Base-by-base conservation (phyloP, 805 yeast genomes). In the Komagataella ulmi region DNA sequence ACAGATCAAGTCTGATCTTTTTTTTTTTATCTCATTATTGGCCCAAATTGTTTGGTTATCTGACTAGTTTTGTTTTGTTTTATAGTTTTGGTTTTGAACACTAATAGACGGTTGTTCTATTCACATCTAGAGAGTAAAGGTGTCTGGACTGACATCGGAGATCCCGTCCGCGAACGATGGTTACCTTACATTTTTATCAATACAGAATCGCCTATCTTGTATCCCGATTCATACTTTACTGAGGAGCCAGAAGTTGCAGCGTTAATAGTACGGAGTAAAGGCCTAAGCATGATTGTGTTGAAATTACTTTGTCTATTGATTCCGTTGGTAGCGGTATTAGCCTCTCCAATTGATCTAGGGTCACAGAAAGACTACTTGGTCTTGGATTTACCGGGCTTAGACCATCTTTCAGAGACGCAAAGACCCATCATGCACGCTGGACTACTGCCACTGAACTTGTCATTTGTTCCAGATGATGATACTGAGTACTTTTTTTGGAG, bases 401-500 rank as follows among this genome's bases (percentile, higher is more conserved):
- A 57, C 0, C 51, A 54, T 8, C 57, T 60, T 14, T 55, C 59
- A 3, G 47, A 48, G 7, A 10, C 47, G 3, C 67, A 65, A n/a
- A 59, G 67, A 6, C 81, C 79, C 8, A 62, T 70, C 48, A 81
- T 81, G 85, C 74, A 73, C 62, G 78, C 88, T 3, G 88, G 95
- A 2, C 46, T 18, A 18, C 46, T 44, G 46, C 23, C 19, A 19
- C 12, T 44, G 46, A 84, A 82, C 55, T 59, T 88, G 8, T 80
- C 80, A 53, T 65, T 83, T 17, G 74, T 74, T 53, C 68, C 74
- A 2, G 77, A 73, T 45, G 73, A 74, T 54, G 67, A 75, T 45
- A 80, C 83, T 30, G 73, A 77, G 58, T 74, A 86, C 59, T 89
- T 85, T 61, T 89, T 87, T 62, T 87, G 96, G 96, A 79, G 77